These are phyloP conservation scores for Trichoderma cornu-damae DNA, from an alignment of 2,329 filamentous ascomycete genomes.

Conservation along the genomic window DNA sequence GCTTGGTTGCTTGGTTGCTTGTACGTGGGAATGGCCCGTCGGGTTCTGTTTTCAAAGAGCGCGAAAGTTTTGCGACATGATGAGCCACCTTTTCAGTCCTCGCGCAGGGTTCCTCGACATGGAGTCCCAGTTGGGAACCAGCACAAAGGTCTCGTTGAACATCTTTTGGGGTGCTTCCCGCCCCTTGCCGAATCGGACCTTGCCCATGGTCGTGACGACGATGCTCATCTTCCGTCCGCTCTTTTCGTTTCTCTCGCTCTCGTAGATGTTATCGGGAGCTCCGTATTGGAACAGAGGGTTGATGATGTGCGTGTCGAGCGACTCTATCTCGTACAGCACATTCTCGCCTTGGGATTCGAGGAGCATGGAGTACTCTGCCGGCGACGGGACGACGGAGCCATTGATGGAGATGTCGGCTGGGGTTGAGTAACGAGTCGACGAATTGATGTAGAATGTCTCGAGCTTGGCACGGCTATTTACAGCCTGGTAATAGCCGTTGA, in stretches of 20 bases:
- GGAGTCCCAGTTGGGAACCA: conserved; percentile 70
- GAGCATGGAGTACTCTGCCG: conserved; percentile 60
- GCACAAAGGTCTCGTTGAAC: conserved; percentile 75
- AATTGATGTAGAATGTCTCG: conserved; percentile 64
- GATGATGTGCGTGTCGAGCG: conserved; percentile 71
- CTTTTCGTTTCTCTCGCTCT: conserved; percentile 42
- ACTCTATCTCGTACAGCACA: conserved; percentile 67
- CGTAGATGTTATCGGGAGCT: conserved; percentile 44
- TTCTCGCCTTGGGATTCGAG: conserved; percentile 57
- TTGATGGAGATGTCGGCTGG: conserved; percentile 73
- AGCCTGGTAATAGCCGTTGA: conserved; percentile 70
- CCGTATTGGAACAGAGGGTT: conserved; percentile 61
- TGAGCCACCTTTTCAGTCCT: conserved; percentile 55
- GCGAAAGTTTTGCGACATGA: conserved; percentile 69
- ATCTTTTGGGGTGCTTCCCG: conserved; percentile 59
- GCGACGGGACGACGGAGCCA: conserved; percentile 60
- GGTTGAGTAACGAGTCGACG: conserved; percentile 48
- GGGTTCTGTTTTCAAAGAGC: conserved; percentile 37
- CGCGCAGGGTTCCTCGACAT: conserved; percentile 49
- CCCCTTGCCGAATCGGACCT: conserved; percentile 61
- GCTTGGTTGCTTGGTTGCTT: no score
- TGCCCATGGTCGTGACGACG: conserved; percentile 67
- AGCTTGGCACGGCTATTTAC: conserved; percentile 61
- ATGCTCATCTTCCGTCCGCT: conserved; percentile 60
- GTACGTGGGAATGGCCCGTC: neutral